Base-by-base conservation (phyloP, 331 rosid genomes). In the Dryas integrifolia region DNA sequence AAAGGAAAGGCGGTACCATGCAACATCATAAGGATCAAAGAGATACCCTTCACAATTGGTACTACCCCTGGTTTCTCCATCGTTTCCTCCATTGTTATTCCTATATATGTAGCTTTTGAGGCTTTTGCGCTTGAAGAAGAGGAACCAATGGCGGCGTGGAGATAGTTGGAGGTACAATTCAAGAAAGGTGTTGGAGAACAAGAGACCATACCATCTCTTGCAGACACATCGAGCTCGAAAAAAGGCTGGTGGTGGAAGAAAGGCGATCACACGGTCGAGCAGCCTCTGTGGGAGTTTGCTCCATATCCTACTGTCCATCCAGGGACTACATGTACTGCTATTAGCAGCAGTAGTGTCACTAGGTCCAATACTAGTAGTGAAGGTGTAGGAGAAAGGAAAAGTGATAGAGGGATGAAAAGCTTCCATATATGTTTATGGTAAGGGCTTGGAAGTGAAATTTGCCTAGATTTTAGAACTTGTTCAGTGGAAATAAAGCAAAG, bases 251-350 rank as follows among this genome's bases (percentile, higher is more conserved):
- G 96, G 90, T 4, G 99, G 96, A 24, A 92, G 97, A 14, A 87
- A 86, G 18, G 91, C 98, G 7, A 95, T 58, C 40, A 95, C 86
- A 1, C 93, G 90, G 53, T 95, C 98, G 3, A 92, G 83, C 5
- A 95, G 78, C 64, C 84, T 83, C 53, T 80, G 90, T 6, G 99
- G 99, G 52, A 95, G 92, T 62, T 87, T 88, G 39, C 93, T 86
- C 99, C 99, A 95, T 65, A 95, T 89, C 60, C 93, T 92, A 75
- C 79, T 65, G 69, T 95, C 96, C 99, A 95, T 92, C 84, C 83
- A 85, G 12, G 66, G 53, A 79, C 35, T 72, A 6, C 58, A 72
- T 7, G 67, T 40, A 26, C 61, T 51, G 72, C 18, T 72, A 30
- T 14, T 49, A 35, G 44, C 47, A 10, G 74, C 41, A 16, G 60